Evolutionary conservation across 257 asterid species (phyloP), one percentile per base, ranked within the genome.

Genomic region (Solanum lycopersicoides): DNA sequence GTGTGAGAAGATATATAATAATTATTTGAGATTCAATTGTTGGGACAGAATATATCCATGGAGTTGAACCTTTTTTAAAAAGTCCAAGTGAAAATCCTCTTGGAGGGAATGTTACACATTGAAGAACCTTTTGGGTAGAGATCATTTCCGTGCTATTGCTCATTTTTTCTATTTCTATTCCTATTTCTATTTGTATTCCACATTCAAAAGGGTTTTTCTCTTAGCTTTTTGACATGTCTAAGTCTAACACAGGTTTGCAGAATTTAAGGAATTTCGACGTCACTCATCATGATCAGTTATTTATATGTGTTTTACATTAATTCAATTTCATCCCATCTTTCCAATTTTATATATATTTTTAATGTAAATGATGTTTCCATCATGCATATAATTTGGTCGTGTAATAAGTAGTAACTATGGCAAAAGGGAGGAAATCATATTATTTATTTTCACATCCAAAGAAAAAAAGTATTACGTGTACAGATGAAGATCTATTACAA

Each of bases 11-110:
- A 82, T 65, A 89, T 10, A 89, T 86, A 84, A 83, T 39, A 35
- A 89, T 47, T 39, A 89, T 53, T 41, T 89, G 87, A 83, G 79
- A 28, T 66, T 89, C 89, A 82, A 89, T 39, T 18, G 86, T 18
- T 5, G 90, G 90, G 53, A 89, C 76, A 39, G 89, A 56, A 83
- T 85, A 86, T 47, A 53, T 80, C 85, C 85, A 80, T 23, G 85
- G 85, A 80, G 41, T 18, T 10, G 63, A 28, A 4, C 16, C 68
- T 18, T 80, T 80, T 30, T 63, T 63, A 0, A 47, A 47, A 47
- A 30, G 15, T 80, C 85, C 85, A 80, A 80, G 30, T 80, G 85
- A 80, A 80, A 80, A 47, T 32, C 85, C 85, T 80, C 85, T 80
- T 32, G 85, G 85, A 30, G 85, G 85, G 28, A 80, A 50, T 14